These are phyloP conservation scores for Trypanosomatidae sp. DNA, from an alignment of 208 protist genomes.

Conservation along the genomic window DNA sequence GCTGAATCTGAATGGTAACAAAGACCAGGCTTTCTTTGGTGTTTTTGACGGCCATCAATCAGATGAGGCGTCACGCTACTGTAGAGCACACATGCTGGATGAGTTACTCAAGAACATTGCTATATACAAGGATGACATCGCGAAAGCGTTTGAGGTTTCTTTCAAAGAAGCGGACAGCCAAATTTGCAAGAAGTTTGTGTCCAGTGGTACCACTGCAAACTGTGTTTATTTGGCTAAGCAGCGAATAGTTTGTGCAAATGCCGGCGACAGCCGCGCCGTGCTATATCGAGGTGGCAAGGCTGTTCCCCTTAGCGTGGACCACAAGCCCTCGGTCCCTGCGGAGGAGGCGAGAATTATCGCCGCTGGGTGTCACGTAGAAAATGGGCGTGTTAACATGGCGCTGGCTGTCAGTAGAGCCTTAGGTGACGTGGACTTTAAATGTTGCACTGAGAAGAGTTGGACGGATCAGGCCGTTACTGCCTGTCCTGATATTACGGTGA, in stretches of 20 bases:
- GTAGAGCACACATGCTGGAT: conserved; percentile 74
- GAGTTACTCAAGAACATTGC: conserved; percentile 52
- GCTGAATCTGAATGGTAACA: conserved; percentile 75
- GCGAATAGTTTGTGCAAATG: conserved; percentile 87
- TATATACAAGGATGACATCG: conserved; percentile 21
- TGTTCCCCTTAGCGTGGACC: conserved; percentile 84
- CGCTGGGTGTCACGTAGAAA: conserved; percentile 82
- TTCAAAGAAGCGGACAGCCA: conserved; percentile 70
- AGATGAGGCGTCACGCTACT: conserved; percentile 78
- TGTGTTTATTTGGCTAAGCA: conserved; percentile 69
- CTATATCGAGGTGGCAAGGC: conserved; percentile 68
- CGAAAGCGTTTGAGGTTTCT: conserved; percentile 60
- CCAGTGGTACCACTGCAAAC: conserved; percentile 84
- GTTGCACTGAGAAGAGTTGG: conserved; percentile 50
- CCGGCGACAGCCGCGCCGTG: conserved; percentile 91
- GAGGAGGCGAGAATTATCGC: conserved; percentile 85
- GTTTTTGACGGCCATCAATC: conserved; percentile 93
- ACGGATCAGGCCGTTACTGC: conserved; percentile 81
- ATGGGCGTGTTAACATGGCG: conserved; percentile 90
- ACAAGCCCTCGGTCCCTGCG: conserved; percentile 76
- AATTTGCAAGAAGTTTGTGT: conserved; percentile 62
- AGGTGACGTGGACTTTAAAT: conserved; percentile 94
- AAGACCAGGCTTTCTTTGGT: conserved; percentile 76
- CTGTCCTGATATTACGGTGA: conserved; percentile 63
- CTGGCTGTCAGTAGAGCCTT: conserved; percentile 93